Evolutionary conservation across 441 rosid genomes (phyloP).

Genomic region (Cnidoscolus chayamansa): DNA sequence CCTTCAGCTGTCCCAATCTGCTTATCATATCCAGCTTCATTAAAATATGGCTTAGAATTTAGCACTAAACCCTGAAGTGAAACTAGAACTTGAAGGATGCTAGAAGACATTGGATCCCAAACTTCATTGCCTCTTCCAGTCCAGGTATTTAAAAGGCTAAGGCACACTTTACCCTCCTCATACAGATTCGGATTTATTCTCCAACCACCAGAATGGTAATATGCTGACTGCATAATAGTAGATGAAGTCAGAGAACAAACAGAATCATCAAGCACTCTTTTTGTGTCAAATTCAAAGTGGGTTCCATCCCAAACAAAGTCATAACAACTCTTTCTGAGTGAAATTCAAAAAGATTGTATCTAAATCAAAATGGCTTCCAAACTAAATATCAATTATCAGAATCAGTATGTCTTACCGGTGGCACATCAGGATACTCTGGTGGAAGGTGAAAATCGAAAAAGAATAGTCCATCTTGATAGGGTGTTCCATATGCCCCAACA

Average conservation of each 20-base stretch:
- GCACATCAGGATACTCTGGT: slow-evolving; percentile 79
- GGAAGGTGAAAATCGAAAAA: slow-evolving; percentile 97
- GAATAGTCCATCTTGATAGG: slow-evolving; percentile 98
- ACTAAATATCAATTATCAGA: slow-evolving; percentile 5
- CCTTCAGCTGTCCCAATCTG: slow-evolving; percentile 97
- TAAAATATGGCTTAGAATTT: slow-evolving; percentile 92
- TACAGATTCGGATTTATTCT: slow-evolving; percentile 92
- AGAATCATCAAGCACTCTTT: neutral
- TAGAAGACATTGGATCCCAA: slow-evolving; percentile 90
- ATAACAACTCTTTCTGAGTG: neutral
- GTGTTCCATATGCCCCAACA: slow-evolving; percentile 94
- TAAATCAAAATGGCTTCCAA: slow-evolving; percentile 8
- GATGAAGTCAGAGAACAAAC: slow-evolving; percentile 23
- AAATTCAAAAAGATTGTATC: slow-evolving; percentile 6
- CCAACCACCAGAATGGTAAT: slow-evolving; percentile 99
- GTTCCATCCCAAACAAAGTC: neutral
- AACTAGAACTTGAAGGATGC: slow-evolving; percentile 97
- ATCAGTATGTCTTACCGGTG: slow-evolving; percentile 55
- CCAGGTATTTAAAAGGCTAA: slow-evolving; percentile 98
- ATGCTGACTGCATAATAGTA: slow-evolving; percentile 60
- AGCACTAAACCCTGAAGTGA: slow-evolving; percentile 96
- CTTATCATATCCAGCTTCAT: slow-evolving; percentile 97
- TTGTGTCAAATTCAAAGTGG: slow-evolving; percentile 5
- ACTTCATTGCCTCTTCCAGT: slow-evolving; percentile 95
- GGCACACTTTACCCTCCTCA: slow-evolving; percentile 97